Evolutionary conservation across 140 eudicot species (phyloP).

Genomic region (Senecio squalidus): DNA sequence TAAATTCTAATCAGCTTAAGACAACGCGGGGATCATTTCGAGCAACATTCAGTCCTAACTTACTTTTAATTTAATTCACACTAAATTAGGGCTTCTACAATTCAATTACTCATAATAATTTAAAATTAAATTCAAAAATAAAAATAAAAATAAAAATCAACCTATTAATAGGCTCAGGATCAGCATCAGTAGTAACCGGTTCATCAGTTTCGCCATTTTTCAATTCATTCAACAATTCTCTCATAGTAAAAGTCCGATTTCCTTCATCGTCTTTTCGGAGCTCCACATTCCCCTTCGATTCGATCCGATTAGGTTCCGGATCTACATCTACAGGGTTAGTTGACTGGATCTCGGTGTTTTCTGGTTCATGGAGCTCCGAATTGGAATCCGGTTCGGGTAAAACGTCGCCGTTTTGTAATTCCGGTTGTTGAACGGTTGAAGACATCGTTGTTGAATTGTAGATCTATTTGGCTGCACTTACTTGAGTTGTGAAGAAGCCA

Average conservation of each 20-base stretch:
- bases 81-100: background rate
- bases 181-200: slow-evolving; percentile 11
- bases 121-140: background rate
- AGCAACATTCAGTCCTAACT: no score
- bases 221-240: slow-evolving; percentile 74
- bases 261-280: slow-evolving; percentile 43
- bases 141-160: slow-evolving; percentile 2
- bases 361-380: slow-evolving; percentile 13
- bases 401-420: slow-evolving; percentile 32
- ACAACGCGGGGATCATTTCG: no score
- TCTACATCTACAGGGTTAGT: slow-evolving; percentile 6
- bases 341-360: slow-evolving; percentile 17
- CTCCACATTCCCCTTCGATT: slow-evolving; percentile 20
- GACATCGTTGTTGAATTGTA: slow-evolving; percentile 38
- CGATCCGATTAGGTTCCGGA: slow-evolving; percentile 24
- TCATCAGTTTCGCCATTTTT: slow-evolving; percentile 52
- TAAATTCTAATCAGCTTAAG: no score
- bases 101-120: background rate
- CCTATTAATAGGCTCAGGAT: slow-evolving; percentile 32
- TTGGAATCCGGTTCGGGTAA: slow-evolving; percentile 30
- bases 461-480: no score
- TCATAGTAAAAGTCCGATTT: slow-evolving; percentile 64
- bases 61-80: no score
- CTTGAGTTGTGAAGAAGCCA: no score
- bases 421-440: slow-evolving; percentile 21